Evolutionary conservation across 768 basidiomycete species (phyloP), one percentile per base, ranked within the genome.

Genomic region (Tremella yokohamensis): DNA sequence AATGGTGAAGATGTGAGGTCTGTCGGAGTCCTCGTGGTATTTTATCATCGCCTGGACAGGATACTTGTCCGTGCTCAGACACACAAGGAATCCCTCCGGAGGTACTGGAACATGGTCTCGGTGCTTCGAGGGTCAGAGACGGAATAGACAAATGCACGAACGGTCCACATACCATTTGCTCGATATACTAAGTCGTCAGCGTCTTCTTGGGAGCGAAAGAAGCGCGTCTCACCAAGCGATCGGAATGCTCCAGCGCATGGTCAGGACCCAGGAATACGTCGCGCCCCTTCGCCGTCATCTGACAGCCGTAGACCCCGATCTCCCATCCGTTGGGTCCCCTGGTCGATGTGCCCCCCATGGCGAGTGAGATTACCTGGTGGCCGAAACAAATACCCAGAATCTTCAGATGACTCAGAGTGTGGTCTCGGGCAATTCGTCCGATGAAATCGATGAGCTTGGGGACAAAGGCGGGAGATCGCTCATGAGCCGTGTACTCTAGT

Each of bases 301-400:
- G 69, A 16, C 91, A 63, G 7, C 79, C 76, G 0, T 85, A 87
- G 2, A 85, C 83, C 1, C 90, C 87, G 19, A 89, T 80, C 75
- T 98, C 93, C 91, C 91, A 97, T 39, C 76, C 80, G 1, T 82
- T 82, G 18, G 73, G 71, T 66, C 89, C 91, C 16, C 78, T 82
- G 0, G 85, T 84, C 61, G 84, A 86, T 58, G 81, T 73, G 8
- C 84, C 86, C 2, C 88, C 91, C 38, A 89, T 79, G 0, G 91
- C 90, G 15, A 85, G 80, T 1, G 85, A 82, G 57, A 94, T 66
- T 65, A 90, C 85, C 64, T 92, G 90, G 75, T 92, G 90, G 0
- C 89, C 91, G 65, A 92, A 98, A 75, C 93, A 98, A 50, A 96
- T 88, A 0, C 90, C 91, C 29, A 92, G 83, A 16, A 96, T 73